Base-by-base conservation (phyloP, 1,284 basidiomycete species). In the Irpex sp. region DNA sequence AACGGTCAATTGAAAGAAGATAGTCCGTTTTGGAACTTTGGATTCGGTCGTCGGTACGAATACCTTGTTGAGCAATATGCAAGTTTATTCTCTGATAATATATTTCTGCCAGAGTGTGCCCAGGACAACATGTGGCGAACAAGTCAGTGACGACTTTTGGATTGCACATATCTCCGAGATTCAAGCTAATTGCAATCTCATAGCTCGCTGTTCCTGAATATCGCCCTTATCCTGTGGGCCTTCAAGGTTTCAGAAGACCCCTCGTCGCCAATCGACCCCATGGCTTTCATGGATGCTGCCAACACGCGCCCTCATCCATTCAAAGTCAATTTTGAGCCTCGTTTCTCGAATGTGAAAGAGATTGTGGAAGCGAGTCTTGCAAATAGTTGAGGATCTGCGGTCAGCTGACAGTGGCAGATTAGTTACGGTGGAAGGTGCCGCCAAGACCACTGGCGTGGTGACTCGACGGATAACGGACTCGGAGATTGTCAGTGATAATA, bases 291-390 rank as follows among this genome's bases (percentile, higher is more conserved):
- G 2, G 82, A 85, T 63, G 81, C 79, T 1, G 81, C 84, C 6
- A 84, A 87, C 67, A 77, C 80, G 0, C 85, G 86, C 58, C 85
- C 85, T 1, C 68, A 78, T 58, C 83, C 82, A 1, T 88, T 88
- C 68, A 76, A 78, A 17, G 79, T 83, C 2, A 58, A 71, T 6
- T 87, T 88, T 68, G 63, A 62, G 21, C 66, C 70, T 5, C 58
- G 70, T 11, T 58, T 68, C 1, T 53, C 50, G 13, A 64, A 64
- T 11, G 11, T 67, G 8, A 21, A 35, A 9, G 58, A 62, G n/a
- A n/a, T 64, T 4, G 49, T 66, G 1, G 60, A 66, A 36, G 51
- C 59, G 15, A 46, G 31, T 33, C 17, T 53, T 17, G 61, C 33
- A 11, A 8, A 55, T 36, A n/a, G 17, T n/a, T 17, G 49, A 50